Percentiles rank a stretch among this genome's conserved stretches.
phyloP scores from a whole-genome alignment of 305 asterid genomes.

The Fraxinus floribunda region DNA sequence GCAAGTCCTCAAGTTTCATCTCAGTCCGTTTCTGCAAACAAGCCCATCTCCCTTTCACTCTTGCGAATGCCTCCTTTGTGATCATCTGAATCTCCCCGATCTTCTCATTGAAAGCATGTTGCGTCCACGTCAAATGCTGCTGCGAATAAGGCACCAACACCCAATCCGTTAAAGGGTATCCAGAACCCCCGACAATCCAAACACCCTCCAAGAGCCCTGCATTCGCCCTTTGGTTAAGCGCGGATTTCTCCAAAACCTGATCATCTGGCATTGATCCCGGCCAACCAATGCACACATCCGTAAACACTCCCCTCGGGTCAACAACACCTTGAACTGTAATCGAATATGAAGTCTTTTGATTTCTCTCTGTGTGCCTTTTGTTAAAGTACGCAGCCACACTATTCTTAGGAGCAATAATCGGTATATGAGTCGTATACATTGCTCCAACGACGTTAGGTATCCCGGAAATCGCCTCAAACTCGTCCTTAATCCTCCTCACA shows the following conservation, averaged over 20 bases:
- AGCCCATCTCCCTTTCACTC: conserved; percentile 83
- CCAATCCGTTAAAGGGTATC: conserved; percentile 88
- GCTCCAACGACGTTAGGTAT: conserved; percentile 83
- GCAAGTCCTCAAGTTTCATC: conserved; percentile 81
- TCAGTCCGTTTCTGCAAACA: conserved; percentile 85
- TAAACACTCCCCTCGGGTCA: conserved; percentile 71
- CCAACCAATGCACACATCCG: conserved; percentile 88
- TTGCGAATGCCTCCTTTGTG: conserved; percentile 55
- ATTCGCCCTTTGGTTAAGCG: conserved; percentile 70
- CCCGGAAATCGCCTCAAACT: conserved; percentile 57
- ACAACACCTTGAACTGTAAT: conserved; percentile 95
- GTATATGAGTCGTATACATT: conserved; percentile 92
- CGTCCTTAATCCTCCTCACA: conserved; percentile 38
- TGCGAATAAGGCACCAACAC: conserved; percentile 79
- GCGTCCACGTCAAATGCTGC: conserved; percentile 83
- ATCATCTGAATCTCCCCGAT: conserved; percentile 54
- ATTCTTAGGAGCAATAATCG: conserved; percentile 88
- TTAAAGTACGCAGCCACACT: conserved; percentile 87
- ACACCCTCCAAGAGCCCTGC: conserved; percentile 67
- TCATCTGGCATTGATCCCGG: conserved; percentile 97
- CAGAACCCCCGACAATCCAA: conserved; percentile 82
- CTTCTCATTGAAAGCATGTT: conserved; percentile 83
- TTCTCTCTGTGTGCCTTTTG: conserved; percentile 80
- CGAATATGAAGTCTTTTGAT: conserved; percentile 85
- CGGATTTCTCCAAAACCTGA: conserved; percentile 85